phyloP scores from a whole-genome alignment of 768 basidiomycete species.

The Cyclocybe aegerita region DNA sequence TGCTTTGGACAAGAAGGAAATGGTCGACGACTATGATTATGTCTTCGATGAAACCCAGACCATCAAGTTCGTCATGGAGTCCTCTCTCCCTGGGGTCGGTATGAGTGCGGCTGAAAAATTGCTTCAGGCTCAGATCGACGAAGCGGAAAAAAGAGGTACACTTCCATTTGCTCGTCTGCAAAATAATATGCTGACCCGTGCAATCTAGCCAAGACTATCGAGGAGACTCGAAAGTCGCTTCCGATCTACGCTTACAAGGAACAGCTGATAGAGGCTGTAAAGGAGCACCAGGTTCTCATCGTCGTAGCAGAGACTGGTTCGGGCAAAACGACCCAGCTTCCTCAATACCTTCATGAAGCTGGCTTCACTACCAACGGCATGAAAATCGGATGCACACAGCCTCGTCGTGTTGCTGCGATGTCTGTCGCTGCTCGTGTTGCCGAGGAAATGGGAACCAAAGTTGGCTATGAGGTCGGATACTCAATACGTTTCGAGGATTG shows the following conservation, averaged over 20 bases:
- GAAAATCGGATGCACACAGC: constrained; percentile 96
- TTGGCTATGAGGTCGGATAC: constrained; percentile 99
- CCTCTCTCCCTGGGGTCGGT: constrained; percentile 61
- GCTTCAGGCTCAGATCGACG: constrained; percentile 85
- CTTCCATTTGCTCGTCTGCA: constrained; percentile 6
- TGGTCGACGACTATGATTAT: constrained; percentile 90
- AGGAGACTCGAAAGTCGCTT: constrained; percentile 89
- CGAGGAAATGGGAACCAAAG: constrained; percentile 96
- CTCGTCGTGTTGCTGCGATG: constrained; percentile 98
- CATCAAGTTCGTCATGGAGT: constrained; percentile 92
- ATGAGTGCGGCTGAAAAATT: constrained; percentile 86
- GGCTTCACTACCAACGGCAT: constrained; percentile 87
- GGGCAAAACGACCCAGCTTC: constrained; percentile 97
- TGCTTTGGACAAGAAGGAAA: constrained; percentile 83
- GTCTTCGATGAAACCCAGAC: constrained; percentile 98
- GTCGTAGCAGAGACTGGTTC: constrained; percentile 99
- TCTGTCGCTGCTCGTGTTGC: constrained; percentile 98
- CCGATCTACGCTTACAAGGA: constrained; percentile 92
- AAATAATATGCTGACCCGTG: constrained; percentile 1
- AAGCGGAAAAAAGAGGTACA: constrained; percentile 86
- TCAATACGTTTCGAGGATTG: constrained; percentile 99
- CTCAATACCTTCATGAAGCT: constrained; percentile 97
- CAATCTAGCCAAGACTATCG: constrained; percentile 75
- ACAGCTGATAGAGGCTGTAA: constrained; percentile 84
- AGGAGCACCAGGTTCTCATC: constrained; percentile 91